phyloP scores from a whole-genome alignment of 1,284 basidiomycete species.

The Sphaerobolus stellatus region DNA sequence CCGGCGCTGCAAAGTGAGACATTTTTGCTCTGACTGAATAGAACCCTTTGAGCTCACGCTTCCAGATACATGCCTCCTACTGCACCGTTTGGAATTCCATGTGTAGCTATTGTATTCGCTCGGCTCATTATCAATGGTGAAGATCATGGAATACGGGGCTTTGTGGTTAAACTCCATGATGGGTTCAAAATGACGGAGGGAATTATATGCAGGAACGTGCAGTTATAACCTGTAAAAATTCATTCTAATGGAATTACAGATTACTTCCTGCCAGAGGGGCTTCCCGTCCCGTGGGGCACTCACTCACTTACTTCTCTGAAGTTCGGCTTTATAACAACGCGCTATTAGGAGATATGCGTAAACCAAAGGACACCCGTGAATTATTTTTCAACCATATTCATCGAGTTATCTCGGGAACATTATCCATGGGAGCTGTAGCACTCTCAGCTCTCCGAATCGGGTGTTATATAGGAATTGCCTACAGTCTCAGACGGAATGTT shows the following conservation, averaged over 20 bases:
- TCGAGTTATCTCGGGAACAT: slow-evolving; percentile 39
- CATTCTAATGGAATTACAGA: slow-evolving; percentile 24
- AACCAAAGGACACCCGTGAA: slow-evolving; percentile 44
- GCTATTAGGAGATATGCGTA: slow-evolving; percentile 38
- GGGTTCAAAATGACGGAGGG: slow-evolving; percentile 50
- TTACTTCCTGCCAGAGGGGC: slow-evolving; percentile 38
- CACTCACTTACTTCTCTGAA: slow-evolving; percentile 40
- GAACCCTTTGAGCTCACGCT: not conserved
- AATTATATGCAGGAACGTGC: slow-evolving; percentile 33
- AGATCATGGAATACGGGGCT: slow-evolving; percentile 44
- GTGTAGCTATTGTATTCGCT: slow-evolving; percentile 56
- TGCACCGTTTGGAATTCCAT: slow-evolving; percentile 43
- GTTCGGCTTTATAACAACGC: slow-evolving; percentile 39
- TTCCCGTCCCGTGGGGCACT: slow-evolving; percentile 36
- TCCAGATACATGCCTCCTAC: slow-evolving; percentile 59
- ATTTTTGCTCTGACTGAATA: not conserved
- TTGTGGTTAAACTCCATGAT: slow-evolving; percentile 48
- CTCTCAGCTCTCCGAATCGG: slow-evolving; percentile 38
- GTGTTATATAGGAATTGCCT: slow-evolving; percentile 44
- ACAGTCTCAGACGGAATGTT: slow-evolving; percentile 44
- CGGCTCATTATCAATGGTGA: slow-evolving; percentile 47
- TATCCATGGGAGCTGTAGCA: slow-evolving; percentile 33
- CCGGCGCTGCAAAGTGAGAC: slow-evolving; percentile 55
- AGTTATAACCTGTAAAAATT: not conserved
- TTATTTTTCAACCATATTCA: slow-evolving; percentile 36